These are phyloP conservation scores for Lasiodiplodia hormozganensis DNA, from an alignment of 2,329 filamentous ascomycete genomes.

Conservation along the genomic window DNA sequence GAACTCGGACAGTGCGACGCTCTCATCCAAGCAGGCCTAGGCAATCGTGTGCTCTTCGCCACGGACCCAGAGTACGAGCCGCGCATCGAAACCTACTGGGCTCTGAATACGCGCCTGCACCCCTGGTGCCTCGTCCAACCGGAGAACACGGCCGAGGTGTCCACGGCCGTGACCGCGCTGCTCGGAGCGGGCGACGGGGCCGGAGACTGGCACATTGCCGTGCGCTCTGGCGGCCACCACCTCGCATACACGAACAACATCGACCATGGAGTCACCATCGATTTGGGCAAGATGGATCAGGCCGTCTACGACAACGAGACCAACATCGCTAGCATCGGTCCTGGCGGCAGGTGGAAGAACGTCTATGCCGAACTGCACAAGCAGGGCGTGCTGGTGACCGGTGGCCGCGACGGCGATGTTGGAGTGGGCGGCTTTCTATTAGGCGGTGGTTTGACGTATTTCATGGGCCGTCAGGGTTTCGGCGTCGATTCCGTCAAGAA, in stretches of 20 bases:
- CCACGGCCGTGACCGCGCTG: background rate
- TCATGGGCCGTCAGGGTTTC: background rate
- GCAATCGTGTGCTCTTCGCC: background rate
- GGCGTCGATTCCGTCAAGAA: background rate
- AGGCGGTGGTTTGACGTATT: slow-evolving; percentile 32
- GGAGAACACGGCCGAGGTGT: background rate
- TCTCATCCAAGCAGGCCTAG: background rate
- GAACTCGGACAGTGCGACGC: background rate
- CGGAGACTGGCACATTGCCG: slow-evolving; percentile 8
- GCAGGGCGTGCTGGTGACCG: slow-evolving; percentile 35
- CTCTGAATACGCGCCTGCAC: background rate
- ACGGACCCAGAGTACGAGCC: background rate
- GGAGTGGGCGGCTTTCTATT: slow-evolving; percentile 37
- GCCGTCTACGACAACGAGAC: slow-evolving; percentile 35
- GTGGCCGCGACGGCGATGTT: slow-evolving; percentile 37
- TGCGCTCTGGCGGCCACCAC: slow-evolving; percentile 34
- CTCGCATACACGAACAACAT: slow-evolving; percentile 37
- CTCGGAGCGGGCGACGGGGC: background rate
- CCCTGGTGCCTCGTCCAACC: background rate
- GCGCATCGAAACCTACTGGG: background rate
- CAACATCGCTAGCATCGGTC: slow-evolving; percentile 34
- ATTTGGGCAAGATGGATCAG: slow-evolving; percentile 37
- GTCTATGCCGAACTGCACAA: slow-evolving; percentile 36
- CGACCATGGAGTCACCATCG: slow-evolving; percentile 39
- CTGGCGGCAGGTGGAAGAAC: slow-evolving; percentile 38